These are phyloP conservation scores for Phialemonium atrogriseum DNA, from an alignment of 2,329 filamentous ascomycete genomes.

Conservation along the genomic window DNA sequence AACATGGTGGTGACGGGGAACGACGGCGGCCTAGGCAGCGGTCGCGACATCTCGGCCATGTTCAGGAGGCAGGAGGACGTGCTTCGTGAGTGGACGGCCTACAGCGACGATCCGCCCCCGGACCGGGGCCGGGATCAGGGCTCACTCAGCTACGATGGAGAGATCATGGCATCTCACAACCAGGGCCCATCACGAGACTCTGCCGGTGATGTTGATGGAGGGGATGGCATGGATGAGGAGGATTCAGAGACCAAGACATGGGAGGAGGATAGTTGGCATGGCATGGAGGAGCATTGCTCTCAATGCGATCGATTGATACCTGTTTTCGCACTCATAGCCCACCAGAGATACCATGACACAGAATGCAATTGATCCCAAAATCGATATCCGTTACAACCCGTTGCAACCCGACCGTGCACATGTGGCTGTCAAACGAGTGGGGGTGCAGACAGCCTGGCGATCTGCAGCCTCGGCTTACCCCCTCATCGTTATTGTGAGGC, in stretches of 20 bases:
- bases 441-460: too few species aligned
- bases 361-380: too few species aligned
- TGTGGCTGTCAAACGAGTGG: too few species aligned
- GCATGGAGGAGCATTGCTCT: constrained; percentile 12
- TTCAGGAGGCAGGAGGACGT: constrained; percentile 67
- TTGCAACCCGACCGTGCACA: too few species aligned
- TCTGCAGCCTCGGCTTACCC: too few species aligned
- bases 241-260: constrained; percentile 4
- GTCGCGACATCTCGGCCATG: constrained; percentile 75
- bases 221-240: constrained; percentile 1
- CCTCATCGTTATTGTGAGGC: too few species aligned
- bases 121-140: constrained; percentile 5
- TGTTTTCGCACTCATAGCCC: constrained; percentile 18
- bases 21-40: constrained; percentile 43
- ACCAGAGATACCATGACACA: constrained; percentile 20
- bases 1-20: constrained; percentile 63
- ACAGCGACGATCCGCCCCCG: constrained; percentile 31
- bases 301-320: constrained; percentile 18
- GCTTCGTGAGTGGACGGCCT: constrained; percentile 57
- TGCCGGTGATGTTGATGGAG: neutral
- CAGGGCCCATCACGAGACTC: neutral
- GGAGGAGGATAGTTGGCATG: constrained; percentile 7
- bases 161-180: neutral
- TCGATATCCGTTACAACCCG: too few species aligned
- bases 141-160: constrained; percentile 5